phyloP scores from a whole-genome alignment of 371 early-diverging fungal species.

The Entomophthora muscae region DNA sequence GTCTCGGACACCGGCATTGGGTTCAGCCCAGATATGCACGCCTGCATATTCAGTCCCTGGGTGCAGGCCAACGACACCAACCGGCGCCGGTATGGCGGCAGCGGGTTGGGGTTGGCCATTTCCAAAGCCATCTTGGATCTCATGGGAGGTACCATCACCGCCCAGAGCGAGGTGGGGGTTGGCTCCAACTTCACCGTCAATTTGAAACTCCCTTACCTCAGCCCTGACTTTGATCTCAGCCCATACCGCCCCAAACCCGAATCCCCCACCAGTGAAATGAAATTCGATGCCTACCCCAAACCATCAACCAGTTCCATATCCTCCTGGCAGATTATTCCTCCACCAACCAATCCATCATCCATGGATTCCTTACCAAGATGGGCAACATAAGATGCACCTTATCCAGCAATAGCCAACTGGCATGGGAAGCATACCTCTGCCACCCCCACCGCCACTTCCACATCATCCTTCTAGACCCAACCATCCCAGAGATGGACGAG shows the following conservation, averaged over 20 bases:
- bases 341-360: no score
- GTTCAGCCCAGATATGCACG: slow-evolving; percentile 20
- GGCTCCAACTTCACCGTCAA: slow-evolving; percentile 16
- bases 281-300: no score
- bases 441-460: no score
- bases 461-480: no score
- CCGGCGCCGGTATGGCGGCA: slow-evolving; percentile 23
- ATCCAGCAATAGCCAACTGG: no score
- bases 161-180: neutral
- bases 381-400: no score
- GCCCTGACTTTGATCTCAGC: neutral
- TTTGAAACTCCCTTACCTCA: slow-evolving; percentile 2
- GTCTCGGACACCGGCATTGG: slow-evolving; percentile 76
- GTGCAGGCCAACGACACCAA: slow-evolving; percentile 39
- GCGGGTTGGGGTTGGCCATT: slow-evolving; percentile 31
- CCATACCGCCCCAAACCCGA: neutral
- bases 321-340: no score
- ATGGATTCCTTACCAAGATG: no score
- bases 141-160: slow-evolving; percentile 23
- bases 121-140: slow-evolving; percentile 25
- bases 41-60: slow-evolving; percentile 27
- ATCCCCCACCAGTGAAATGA: neutral
- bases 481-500: no score
- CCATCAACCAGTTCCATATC: no score
- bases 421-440: no score